These are phyloP conservation scores for Pleurotus djamor DNA, from an alignment of 768 basidiomycete genomes.

Conservation along the genomic window DNA sequence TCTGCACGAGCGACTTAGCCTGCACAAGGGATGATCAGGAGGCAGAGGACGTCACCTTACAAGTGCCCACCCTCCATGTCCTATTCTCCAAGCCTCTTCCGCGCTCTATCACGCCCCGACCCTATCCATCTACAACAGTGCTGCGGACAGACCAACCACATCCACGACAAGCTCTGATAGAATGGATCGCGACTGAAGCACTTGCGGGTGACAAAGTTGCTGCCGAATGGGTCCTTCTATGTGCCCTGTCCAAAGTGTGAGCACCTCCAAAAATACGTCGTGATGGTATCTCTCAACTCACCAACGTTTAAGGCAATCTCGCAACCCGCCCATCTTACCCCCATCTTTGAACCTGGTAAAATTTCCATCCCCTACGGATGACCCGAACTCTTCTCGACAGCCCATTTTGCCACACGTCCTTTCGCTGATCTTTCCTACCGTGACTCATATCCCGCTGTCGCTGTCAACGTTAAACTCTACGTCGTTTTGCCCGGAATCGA, in stretches of 20 bases:
- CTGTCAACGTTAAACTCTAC: slow-evolving; percentile 57
- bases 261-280: slow-evolving; percentile 19
- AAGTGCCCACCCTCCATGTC: slow-evolving; percentile 70
- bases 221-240: slow-evolving; percentile 75
- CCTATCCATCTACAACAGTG: slow-evolving; percentile 25
- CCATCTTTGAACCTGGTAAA: slow-evolving; percentile 60
- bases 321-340: slow-evolving; percentile 65
- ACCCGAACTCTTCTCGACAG: slow-evolving; percentile 13
- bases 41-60: slow-evolving; percentile 16
- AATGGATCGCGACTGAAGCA: slow-evolving; percentile 72
- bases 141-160: slow-evolving; percentile 11
- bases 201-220: slow-evolving; percentile 66
- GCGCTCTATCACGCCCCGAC: slow-evolving; percentile 33
- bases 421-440: slow-evolving; percentile 55
- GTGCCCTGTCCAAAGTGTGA: slow-evolving; percentile 61
- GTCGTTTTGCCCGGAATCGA: slow-evolving; percentile 62
- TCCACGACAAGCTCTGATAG: slow-evolving; percentile 53
- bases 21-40: slow-evolving; percentile 40
- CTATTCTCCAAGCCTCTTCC: slow-evolving; percentile 48
- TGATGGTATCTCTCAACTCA: slow-evolving; percentile 5
- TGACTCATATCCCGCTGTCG: slow-evolving; percentile 57
- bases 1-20: slow-evolving; percentile 16
- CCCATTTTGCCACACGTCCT: slow-evolving; percentile 58
- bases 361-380: slow-evolving; percentile 47
- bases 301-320: slow-evolving; percentile 51